Base-by-base conservation (phyloP, 768 basidiomycete species). In the Trametopsis cervina region DNA sequence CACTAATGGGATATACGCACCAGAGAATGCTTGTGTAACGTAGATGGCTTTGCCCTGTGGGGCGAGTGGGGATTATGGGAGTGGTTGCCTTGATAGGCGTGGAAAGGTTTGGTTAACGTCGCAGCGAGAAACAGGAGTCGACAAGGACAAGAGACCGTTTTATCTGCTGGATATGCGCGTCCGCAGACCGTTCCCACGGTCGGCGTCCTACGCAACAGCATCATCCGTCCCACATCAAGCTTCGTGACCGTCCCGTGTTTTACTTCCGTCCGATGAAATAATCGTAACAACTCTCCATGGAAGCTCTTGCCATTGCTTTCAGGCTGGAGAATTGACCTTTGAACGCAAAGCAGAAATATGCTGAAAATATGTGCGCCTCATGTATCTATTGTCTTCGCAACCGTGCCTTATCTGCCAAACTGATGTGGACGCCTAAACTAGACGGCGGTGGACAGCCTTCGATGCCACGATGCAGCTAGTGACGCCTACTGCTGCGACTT, bases 21-120 rank as follows among this genome's bases (percentile, higher is more conserved):
- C 72, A 73, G 66, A 67, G 57, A 64, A 63, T 57, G 56, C 33
- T 44, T 39, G 49, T 43, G 55, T 47, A 52, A 50, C 53, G 54
- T 75, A 73, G 69, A 74, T 67, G 81, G 78, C 78, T 85, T 81
- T 88, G 85, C 87, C 87, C 85, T 85, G 87, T 75, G 72, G 87
- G 87, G 87, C 87, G 72, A 81, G 85, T 89, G 86, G 74, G 81
- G 69, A 61, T 69, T 64, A 73, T 73, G 72, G 71, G 69, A 69
- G 75, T 75, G 75, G 61, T 67, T 76, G 74, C 74, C 74, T 75
- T 58, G 70, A 60, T 64, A 73, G 74, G 74, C 74, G 72, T 73
- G 73, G 65, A 70, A 33, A 66, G 66, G 59, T 60, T 67, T 64
- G 70, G 68, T 71, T 68, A 67, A 66, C 60, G 65, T 72, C 66